phyloP scores from a whole-genome alignment of 768 basidiomycete genomes.

The Piloderma croceum region DNA sequence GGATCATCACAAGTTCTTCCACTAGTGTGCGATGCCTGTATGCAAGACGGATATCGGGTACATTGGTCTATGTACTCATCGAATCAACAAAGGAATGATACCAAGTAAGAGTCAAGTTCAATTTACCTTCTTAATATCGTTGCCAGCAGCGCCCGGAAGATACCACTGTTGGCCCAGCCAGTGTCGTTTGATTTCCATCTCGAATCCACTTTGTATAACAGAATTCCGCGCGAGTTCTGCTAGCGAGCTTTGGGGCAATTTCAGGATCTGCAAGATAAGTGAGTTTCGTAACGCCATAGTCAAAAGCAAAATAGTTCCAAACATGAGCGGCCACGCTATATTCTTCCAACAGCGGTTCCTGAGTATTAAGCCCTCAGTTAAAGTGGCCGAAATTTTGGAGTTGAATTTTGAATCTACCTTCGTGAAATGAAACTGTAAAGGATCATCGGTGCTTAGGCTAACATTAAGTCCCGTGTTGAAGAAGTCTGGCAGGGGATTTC shows the following conservation, averaged over 20 bases:
- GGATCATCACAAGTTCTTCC: slow-evolving; percentile 76
- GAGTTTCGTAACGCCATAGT: neutral
- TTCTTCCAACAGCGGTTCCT: slow-evolving; percentile 95
- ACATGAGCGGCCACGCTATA: slow-evolving; percentile 98
- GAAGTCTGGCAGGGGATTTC: slow-evolving; percentile 95
- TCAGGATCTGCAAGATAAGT: slow-evolving; percentile 71
- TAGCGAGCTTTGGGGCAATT: slow-evolving; percentile 87
- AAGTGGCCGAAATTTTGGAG: too few relatives aligned
- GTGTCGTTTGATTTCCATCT: slow-evolving; percentile 95
- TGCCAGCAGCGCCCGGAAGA: slow-evolving; percentile 86
- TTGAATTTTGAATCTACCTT: slow-evolving; percentile 48
- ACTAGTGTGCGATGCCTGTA: slow-evolving; percentile 87
- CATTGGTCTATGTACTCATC: too few relatives aligned
- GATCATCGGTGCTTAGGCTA: slow-evolving; percentile 93
- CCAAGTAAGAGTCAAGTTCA: neutral
- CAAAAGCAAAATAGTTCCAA: slow-evolving; percentile 19
- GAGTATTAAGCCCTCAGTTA: slow-evolving; percentile 1
- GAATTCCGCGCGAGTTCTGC: slow-evolving; percentile 99
- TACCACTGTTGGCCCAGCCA: slow-evolving; percentile 96
- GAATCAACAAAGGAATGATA: slow-evolving; percentile 5
- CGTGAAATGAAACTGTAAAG: slow-evolving; percentile 96
- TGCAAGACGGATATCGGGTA: slow-evolving; percentile 85
- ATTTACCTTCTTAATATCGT: slow-evolving; percentile 89
- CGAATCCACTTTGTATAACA: slow-evolving; percentile 93
- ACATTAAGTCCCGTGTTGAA: slow-evolving; percentile 96